Conservation (phyloP, 2,329 filamentous ascomycete genomes). For the Ophiognomonia clavigignenti-juglandacearum region DNA sequence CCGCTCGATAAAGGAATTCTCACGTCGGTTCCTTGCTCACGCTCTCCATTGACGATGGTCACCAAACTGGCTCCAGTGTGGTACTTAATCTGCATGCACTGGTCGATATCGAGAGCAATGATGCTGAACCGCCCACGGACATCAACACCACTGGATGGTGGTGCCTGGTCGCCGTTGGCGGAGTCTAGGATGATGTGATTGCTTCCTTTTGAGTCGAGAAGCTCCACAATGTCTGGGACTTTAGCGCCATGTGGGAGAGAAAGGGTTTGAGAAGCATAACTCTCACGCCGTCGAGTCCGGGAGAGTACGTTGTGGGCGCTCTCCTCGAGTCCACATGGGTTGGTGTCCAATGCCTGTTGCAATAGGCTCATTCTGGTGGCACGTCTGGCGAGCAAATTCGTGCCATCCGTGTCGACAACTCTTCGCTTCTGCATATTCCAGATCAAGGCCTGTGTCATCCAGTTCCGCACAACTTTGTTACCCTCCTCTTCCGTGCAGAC, state of each 20-base stretch:
- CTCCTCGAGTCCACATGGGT: conserved; percentile 3
- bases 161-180: conserved; percentile 45
- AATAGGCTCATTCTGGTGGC: conserved; percentile 30
- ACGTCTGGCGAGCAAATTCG: conserved; percentile 23
- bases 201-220: conserved; percentile 30
- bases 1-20: conserved; percentile 22
- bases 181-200: conserved; percentile 57
- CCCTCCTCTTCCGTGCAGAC: conserved; percentile 71
- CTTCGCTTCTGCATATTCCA: conserved; percentile 48
- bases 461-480: conserved; percentile 62
- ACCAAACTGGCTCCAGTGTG: conserved; percentile 41
- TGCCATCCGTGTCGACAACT: conserved; percentile 12
- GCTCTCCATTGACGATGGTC: conserved; percentile 19
- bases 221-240: conserved; percentile 51
- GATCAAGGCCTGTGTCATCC: conserved; percentile 61
- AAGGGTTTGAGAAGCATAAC: conserved; percentile 32
- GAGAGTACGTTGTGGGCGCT: conserved; percentile 18
- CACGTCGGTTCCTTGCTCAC: neutral
- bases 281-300: conserved; percentile 8
- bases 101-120: conserved; percentile 59
- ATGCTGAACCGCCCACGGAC: conserved; percentile 66
- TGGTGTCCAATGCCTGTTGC: conserved; percentile 17
- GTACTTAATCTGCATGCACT: conserved; percentile 55
- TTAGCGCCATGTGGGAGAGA: conserved; percentile 40
- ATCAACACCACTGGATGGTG: conserved; percentile 34